phyloP scores from a whole-genome alignment of 2,329 filamentous ascomycete genomes.

The Colletotrichum sp. region DNA sequence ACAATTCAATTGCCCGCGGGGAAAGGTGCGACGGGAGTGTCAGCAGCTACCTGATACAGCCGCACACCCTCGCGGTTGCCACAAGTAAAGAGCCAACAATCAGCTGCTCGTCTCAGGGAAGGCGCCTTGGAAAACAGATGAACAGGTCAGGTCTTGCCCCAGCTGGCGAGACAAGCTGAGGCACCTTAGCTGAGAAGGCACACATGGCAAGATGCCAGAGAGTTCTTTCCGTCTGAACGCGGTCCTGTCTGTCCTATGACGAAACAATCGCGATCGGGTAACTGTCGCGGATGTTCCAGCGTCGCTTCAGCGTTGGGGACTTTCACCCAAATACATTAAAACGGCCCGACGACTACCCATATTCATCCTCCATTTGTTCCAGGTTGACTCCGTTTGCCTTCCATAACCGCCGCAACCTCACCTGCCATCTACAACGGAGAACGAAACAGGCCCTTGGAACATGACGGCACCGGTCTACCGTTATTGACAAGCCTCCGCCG shows the following conservation, averaged over 20 bases:
- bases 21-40: not conserved
- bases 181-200: not conserved
- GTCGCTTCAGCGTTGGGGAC: not conserved
- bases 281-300: not conserved
- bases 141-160: not conserved
- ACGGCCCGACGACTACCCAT: not conserved
- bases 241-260: not conserved
- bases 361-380: not conserved
- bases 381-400: not conserved
- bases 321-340: not conserved
- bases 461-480: not conserved
- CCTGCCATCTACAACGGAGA: not conserved
- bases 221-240: slow-evolving; percentile 1
- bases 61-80: not conserved
- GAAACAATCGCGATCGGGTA: not conserved
- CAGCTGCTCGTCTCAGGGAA: not conserved
- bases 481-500: not conserved
- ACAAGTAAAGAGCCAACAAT: not conserved
- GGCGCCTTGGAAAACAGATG: not conserved
- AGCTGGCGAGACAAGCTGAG: not conserved
- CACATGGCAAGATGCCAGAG: not conserved
- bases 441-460: not conserved
- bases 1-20: not conserved
- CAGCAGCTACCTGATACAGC: not conserved
- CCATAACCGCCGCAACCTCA: not conserved